Base-by-base conservation (phyloP, 257 asterid species). In the Ajuga chamaepitys region DNA sequence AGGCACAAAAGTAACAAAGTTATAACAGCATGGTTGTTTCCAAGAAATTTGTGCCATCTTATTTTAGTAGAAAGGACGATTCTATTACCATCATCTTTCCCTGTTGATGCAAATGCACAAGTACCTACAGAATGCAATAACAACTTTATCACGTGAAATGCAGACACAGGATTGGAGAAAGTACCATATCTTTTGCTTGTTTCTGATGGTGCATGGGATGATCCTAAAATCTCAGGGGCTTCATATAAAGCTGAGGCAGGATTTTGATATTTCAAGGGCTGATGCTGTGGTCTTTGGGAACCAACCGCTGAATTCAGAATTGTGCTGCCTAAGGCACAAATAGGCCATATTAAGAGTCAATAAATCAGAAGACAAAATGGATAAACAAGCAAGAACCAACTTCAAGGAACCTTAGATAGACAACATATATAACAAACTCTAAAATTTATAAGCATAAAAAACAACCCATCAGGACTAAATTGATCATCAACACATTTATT, bases 241-340 rank as follows among this genome's bases (percentile, higher is more conserved):
- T 84, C 92, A 74, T 88, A 84, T 59, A 87, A 82, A 71, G 96
- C 96, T 59, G 96, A 83, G 62, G 87, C 78, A 34, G 97, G 86
- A 70, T 52, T 84, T 68, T 87, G 98, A 79, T 84, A 89, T 55
- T 87, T 80, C 17, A 61, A 55, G 18, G 62, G 73, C 62, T 72
- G 85, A 62, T 82, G 81, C 64, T 78, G 77, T 47, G 85, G 62
- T 78, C 78, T 83, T 66, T 81, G 91, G 61, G 88, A 73, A 73
- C 69, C 71, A 66, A 76, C 56, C 6, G 58, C 68, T 64, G 81
- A 53, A 71, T 57, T 66, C 57, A 83, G 38, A 64, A 82, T 28
- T 21, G 76, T 44, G 71, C 75, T 61, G 59, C 68, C 70, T 58
- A 70, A 9, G 65, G 61, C 77, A 60, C 79, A 40, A 37, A 52